These are phyloP conservation scores for Cryptosporidium tyzzeri DNA, from an alignment of 169 alveolate species.

Conservation along the genomic window DNA sequence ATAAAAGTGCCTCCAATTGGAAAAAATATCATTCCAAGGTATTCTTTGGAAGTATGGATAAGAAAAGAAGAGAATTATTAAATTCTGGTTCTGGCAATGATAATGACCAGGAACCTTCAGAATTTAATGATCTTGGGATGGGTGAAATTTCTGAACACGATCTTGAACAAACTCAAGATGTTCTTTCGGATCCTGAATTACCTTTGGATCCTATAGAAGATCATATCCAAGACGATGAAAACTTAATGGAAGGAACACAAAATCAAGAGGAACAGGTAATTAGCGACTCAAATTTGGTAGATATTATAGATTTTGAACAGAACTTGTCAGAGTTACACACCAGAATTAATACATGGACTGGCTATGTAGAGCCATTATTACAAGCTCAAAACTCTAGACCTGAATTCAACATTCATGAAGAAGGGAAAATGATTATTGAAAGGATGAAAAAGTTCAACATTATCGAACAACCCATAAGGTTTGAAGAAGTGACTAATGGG, in stretches of 20 bases:
- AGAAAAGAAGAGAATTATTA: not conserved
- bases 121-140: not conserved
- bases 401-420: slow-evolving; percentile 44
- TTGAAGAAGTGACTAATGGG: slow-evolving; percentile 26
- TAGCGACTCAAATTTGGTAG: not conserved
- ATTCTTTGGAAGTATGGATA: slow-evolving; percentile 7
- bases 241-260: not conserved
- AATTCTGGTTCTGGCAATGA: not conserved
- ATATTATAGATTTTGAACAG: slow-evolving; percentile 3
- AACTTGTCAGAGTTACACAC: slow-evolving; percentile 35
- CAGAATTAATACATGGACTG: slow-evolving; percentile 56
- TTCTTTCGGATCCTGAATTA: not conserved
- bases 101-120: not conserved
- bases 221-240: not conserved
- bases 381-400: slow-evolving; percentile 46
- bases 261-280: not conserved
- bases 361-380: slow-evolving; percentile 51
- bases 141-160: not conserved
- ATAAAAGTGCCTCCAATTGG: slow-evolving; percentile 21
- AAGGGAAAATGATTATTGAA: slow-evolving; percentile 40
- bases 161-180: slow-evolving; percentile 4
- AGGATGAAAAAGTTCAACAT: not conserved
- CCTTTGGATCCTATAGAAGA: not conserved
- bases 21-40: slow-evolving; percentile 48
- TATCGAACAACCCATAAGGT: not conserved